Conservation (phyloP, 805 yeast genomes). For the Yamadazyma ubonensis region DNA sequence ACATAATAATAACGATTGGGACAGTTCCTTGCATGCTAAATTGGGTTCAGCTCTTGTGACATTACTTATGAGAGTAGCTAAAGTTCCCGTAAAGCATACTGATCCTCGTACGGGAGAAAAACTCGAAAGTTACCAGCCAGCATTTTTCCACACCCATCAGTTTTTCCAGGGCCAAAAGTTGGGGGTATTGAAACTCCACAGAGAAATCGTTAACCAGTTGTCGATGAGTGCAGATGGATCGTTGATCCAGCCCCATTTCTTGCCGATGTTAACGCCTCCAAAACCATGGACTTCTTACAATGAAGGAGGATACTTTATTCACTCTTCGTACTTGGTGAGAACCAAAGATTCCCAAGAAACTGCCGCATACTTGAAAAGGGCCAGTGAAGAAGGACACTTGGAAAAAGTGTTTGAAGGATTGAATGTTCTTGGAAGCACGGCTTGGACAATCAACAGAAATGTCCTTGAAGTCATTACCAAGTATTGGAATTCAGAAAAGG, state of each 20-base stretch:
- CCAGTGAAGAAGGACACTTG: conserved; percentile 66
- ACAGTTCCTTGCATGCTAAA: conserved; percentile 45
- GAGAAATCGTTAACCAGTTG: conserved; percentile 60
- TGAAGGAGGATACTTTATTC: conserved; percentile 79
- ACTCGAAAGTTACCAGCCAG: conserved; percentile 79
- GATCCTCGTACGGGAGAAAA: conserved; percentile 75
- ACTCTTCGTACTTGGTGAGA: conserved; percentile 65
- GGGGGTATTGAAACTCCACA: conserved; percentile 80
- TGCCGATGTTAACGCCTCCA: conserved; percentile 94
- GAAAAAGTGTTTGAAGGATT: conserved; percentile 73
- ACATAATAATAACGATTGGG: conserved; percentile 23
- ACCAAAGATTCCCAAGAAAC: conserved; percentile 88
- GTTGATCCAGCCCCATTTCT: conserved; percentile 75
- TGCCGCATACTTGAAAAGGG: conserved; percentile 81
- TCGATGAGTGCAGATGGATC: conserved; percentile 64
- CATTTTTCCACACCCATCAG: conserved; percentile 86
- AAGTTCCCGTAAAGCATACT: conserved; percentile 70
- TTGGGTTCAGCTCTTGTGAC: conserved; percentile 81
- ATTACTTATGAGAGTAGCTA: conserved; percentile 76
- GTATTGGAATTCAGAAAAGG: conserved; percentile 85
- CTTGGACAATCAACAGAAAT: conserved; percentile 87
- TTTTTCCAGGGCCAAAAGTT: conserved; percentile 73
- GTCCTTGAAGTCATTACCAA: conserved; percentile 67
- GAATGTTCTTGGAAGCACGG: conserved; percentile 79
- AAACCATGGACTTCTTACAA: conserved; percentile 80